phyloP scores from a whole-genome alignment of 2,329 filamentous ascomycete genomes.

The Colletotrichum scovillei region DNA sequence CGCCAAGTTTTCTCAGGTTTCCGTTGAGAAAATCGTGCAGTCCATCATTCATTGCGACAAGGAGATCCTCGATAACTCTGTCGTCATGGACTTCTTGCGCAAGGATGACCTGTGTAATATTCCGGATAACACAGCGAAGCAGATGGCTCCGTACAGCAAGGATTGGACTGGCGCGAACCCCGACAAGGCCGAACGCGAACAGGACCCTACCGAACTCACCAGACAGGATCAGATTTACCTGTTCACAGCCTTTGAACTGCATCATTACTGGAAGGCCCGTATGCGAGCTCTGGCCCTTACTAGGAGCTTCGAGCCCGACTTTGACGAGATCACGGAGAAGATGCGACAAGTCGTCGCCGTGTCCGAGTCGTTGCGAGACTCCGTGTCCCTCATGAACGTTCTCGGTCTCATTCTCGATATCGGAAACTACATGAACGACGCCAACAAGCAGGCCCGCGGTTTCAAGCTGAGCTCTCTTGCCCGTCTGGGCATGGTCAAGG shows the following conservation, averaged over 20 bases:
- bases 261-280: slow-evolving; percentile 98
- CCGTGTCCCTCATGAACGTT: slow-evolving; percentile 94
- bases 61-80: slow-evolving; percentile 86
- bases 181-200: slow-evolving; percentile 80
- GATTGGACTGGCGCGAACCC: slow-evolving; percentile 95
- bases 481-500: slow-evolving; percentile 96
- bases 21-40: slow-evolving; percentile 86
- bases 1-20: slow-evolving; percentile 88
- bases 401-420: slow-evolving; percentile 96
- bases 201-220: slow-evolving; percentile 88
- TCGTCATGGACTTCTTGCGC: slow-evolving; percentile 97
- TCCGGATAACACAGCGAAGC: slow-evolving; percentile 88
- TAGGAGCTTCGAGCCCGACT: slow-evolving; percentile 85
- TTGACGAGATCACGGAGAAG: slow-evolving; percentile 89
- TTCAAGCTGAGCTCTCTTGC: slow-evolving; percentile 98
- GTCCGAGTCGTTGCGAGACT: slow-evolving; percentile 90
- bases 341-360: slow-evolving; percentile 87
- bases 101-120: slow-evolving; percentile 94
- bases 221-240: slow-evolving; percentile 96
- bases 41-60: slow-evolving; percentile 97
- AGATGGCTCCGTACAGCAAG: slow-evolving; percentile 94
- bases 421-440: slow-evolving; percentile 99
- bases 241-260: slow-evolving; percentile 91
- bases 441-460: slow-evolving; percentile 96
- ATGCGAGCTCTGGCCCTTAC: slow-evolving; percentile 92